A percentile compares a stretch with the other conserved stretches of the same genome.
Evolutionary conservation across 768 basidiomycete genomes (phyloP).

Genomic region (Mycena haematopus): DNA sequence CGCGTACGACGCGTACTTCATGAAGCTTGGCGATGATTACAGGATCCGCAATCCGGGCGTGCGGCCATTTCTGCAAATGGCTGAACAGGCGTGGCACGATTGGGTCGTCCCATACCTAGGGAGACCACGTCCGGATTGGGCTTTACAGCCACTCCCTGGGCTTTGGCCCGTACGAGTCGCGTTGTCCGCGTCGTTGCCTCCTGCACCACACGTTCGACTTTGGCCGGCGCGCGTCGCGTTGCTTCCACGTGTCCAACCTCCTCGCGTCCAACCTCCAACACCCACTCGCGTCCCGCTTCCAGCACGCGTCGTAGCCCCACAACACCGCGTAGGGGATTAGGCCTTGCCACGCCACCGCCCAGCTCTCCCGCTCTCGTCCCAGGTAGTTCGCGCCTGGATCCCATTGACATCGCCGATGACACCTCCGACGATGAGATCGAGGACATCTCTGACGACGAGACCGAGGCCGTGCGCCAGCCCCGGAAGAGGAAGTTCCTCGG

Average conservation of each 20-base stretch:
- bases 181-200: not conserved
- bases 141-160: slow-evolving; percentile 7
- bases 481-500: not conserved
- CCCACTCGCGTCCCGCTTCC: not conserved
- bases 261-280: not conserved
- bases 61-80: not conserved
- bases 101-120: not conserved
- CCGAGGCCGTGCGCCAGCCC: too few species aligned
- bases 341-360: slow-evolving; percentile 1
- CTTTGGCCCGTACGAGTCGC: not conserved
- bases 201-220: not conserved
- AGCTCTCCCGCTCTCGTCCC: not conserved
- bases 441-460: too few species aligned
- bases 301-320: not conserved
- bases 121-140: slow-evolving; percentile 4
- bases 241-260: too few species aligned
- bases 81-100: slow-evolving; percentile 16
- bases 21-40: not conserved
- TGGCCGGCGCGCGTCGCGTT: too few species aligned
- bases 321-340: not conserved
- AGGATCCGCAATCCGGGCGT: not conserved
- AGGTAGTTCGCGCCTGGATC: too few species aligned
- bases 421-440: too few species aligned
- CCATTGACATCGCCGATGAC: too few species aligned
- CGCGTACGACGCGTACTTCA: slow-evolving; percentile 4